Conservation (phyloP, 495 filamentous ascomycete species). For the Hyphodiscus hymeniophilus region DNA sequence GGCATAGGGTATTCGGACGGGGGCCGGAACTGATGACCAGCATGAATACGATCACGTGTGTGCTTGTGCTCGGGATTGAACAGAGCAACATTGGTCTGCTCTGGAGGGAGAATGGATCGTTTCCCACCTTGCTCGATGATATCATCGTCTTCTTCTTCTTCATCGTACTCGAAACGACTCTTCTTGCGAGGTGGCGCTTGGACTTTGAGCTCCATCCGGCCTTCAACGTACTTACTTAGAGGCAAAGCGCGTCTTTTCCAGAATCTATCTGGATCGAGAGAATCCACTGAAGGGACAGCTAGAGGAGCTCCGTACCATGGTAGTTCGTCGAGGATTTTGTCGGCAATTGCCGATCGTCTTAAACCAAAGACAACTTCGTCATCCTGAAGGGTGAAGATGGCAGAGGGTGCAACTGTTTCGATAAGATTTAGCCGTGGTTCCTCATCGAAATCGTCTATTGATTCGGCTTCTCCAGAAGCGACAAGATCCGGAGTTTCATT, state of each 20-base stretch:
- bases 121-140: conserved; percentile 33
- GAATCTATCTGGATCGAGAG: conserved; percentile 53
- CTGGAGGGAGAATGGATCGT: conserved; percentile 48
- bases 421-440: conserved; percentile 33
- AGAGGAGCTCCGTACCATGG: conserved; percentile 68
- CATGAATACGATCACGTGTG: conserved; percentile 83
- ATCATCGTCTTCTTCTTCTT: conserved; percentile 56
- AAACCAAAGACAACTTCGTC: conserved; percentile 78
- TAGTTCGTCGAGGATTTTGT: conserved; percentile 78
- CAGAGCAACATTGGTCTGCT: conserved; percentile 71
- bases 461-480: conserved; percentile 45
- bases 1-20: conserved; percentile 87
- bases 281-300: conserved; percentile 41
- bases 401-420: conserved; percentile 53
- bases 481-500: conserved; percentile 66
- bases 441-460: conserved; percentile 37
- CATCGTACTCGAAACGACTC: conserved; percentile 69
- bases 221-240: conserved; percentile 74
- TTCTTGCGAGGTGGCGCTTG: conserved; percentile 64
- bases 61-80: conserved; percentile 86
- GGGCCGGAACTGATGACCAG: conserved; percentile 88
- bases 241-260: conserved; percentile 76
- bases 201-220: conserved; percentile 63
- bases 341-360: conserved; percentile 63
- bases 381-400: conserved; percentile 72